A percentile compares a stretch with the other conserved stretches of the same genome.
Conservation (phyloP, 1,284 basidiomycete genomes). For the Violaceomyces palustris region DNA sequence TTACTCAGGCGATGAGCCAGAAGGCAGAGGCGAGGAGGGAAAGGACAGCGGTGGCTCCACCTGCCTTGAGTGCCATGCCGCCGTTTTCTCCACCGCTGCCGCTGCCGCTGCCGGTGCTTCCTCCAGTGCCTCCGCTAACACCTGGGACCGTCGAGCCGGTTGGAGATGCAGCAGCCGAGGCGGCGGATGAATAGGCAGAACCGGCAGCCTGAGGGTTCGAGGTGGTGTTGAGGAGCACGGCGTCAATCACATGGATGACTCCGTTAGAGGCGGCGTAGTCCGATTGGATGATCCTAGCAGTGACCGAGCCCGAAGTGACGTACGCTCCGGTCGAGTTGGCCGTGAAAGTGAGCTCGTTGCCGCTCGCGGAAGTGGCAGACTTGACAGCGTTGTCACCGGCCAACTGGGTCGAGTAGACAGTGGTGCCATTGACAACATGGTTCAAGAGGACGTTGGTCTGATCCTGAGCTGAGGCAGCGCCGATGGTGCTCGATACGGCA, state of each 20-base stretch:
- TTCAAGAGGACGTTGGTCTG: conserved; percentile 53
- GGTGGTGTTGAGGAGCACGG: conserved; percentile 61
- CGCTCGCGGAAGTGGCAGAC: conserved; percentile 61
- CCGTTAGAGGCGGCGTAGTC: conserved; percentile 69
- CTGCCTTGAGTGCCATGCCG: conserved; percentile 9
- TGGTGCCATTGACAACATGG: conserved; percentile 66
- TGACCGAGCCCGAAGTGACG: conserved; percentile 60
- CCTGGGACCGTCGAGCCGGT: conserved; percentile 7
- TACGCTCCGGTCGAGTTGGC: conserved; percentile 64
- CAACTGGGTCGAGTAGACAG: conserved; percentile 61
- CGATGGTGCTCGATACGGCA: conserved; percentile 56
- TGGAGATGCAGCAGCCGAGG: conserved; percentile 17
- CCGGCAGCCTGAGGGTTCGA: conserved; percentile 59
- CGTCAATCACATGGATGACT: conserved; percentile 66
- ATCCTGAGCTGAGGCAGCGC: conserved; percentile 60
- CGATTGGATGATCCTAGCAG: conserved; percentile 61
- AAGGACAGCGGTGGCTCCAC: conserved; percentile 15
- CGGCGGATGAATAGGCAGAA: conserved; percentile 55
- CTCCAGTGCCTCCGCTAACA: conserved; percentile 2
- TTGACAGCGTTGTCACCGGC: conserved; percentile 1
- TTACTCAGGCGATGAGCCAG: conserved; percentile 24
- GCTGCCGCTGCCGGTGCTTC: conserved; percentile 4
- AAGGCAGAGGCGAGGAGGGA: conserved; percentile 15
- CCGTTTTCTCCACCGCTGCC: conserved; percentile 2
- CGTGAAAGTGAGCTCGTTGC: conserved; percentile 60